Percentiles rank a stretch among this genome's conserved stretches.
phyloP scores from a whole-genome alignment of 106 monocot species.

The Acorus gramineus region DNA sequence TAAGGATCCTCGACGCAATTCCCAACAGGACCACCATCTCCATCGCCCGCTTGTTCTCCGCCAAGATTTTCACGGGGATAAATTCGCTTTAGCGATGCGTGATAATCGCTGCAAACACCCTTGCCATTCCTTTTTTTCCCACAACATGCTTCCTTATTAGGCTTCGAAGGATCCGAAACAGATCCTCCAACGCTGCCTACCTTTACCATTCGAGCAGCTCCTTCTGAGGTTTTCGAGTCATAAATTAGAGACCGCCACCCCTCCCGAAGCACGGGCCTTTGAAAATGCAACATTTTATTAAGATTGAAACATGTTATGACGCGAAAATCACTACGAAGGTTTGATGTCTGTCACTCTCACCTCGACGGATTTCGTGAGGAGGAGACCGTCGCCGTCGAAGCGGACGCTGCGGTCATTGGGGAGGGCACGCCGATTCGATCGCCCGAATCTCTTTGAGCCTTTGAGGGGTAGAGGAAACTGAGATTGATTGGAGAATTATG shows the following conservation, averaged over 20 bases:
- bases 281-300: not conserved
- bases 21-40: conserved; percentile 17
- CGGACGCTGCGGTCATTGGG: too few species aligned
- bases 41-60: conserved; percentile 3
- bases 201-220: conserved; percentile 52
- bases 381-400: conserved; percentile 39
- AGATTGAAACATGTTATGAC: not conserved
- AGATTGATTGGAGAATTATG: too few species aligned
- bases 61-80: not conserved
- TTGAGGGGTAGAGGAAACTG: too few species aligned
- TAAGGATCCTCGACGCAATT: not conserved
- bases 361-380: conserved; percentile 84
- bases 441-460: too few species aligned
- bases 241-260: conserved; percentile 71
- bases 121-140: conserved; percentile 34
- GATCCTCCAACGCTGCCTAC: conserved; percentile 27
- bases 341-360: conserved; percentile 12
- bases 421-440: too few species aligned
- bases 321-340: too few species aligned
- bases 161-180: conserved; percentile 28
- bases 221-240: conserved; percentile 49
- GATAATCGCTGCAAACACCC: conserved; percentile 51
- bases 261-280: conserved; percentile 88
- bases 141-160: conserved; percentile 24
- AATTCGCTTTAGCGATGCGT: conserved; percentile 66